Percentiles rank a stretch among this genome's conserved stretches.
phyloP scores from a whole-genome alignment of 192 early-diverging fungal genomes.

The Linnemannia elongata region DNA sequence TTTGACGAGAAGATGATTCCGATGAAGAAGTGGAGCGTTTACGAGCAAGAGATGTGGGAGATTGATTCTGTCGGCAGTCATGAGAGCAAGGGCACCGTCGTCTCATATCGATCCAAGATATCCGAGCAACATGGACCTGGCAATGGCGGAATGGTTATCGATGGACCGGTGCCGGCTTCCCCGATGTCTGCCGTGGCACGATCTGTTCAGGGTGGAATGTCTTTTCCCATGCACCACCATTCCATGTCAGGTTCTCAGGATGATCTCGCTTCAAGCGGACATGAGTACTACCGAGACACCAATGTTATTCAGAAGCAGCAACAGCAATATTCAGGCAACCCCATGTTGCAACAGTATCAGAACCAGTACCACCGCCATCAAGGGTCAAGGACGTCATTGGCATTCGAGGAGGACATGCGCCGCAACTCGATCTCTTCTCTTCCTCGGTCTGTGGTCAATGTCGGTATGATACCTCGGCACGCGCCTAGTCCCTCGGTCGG shows the following conservation, averaged over 20 bases:
- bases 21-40: slow-evolving; percentile 89
- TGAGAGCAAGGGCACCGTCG: slow-evolving; percentile 60
- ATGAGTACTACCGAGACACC: slow-evolving; percentile 47
- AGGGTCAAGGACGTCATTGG: slow-evolving; percentile 28
- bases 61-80: slow-evolving; percentile 66
- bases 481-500: neutral
- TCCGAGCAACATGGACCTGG: slow-evolving; percentile 22
- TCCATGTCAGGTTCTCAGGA: slow-evolving; percentile 32
- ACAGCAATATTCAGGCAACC: slow-evolving; percentile 30
- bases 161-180: neutral
- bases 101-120: slow-evolving; percentile 56
- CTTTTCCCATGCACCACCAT: neutral
- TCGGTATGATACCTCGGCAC: slow-evolving; percentile 5
- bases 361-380: slow-evolving; percentile 29
- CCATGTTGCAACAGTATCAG: slow-evolving; percentile 29
- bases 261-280: slow-evolving; percentile 14
- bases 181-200: neutral
- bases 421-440: slow-evolving; percentile 36
- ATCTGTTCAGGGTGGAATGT: slow-evolving; percentile 17
- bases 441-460: slow-evolving; percentile 20
- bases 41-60: slow-evolving; percentile 86
- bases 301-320: slow-evolving; percentile 47
- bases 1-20: slow-evolving; percentile 91
- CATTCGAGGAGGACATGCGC: slow-evolving; percentile 39
- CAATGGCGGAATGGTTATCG: neutral